Percentiles rank a stretch among this genome's conserved stretches.
These are phyloP conservation scores for Papiliotrema fonsecae DNA, from an alignment of 1,284 basidiomycete species.

Conservation along the genomic window DNA sequence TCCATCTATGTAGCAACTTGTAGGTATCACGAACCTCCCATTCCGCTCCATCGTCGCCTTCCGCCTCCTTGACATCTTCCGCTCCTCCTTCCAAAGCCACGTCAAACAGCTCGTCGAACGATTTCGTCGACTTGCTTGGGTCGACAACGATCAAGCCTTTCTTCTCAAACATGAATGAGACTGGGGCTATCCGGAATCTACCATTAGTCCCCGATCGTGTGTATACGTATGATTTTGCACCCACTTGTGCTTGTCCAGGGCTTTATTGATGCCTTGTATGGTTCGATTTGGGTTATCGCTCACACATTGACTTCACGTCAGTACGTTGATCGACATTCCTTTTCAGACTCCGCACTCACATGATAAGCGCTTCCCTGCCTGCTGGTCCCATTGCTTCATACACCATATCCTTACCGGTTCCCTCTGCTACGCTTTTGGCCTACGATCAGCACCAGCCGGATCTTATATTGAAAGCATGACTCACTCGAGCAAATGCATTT, in stretches of 20 bases:
- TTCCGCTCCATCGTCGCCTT: conserved; percentile 22
- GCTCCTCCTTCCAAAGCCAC: conserved; percentile 46
- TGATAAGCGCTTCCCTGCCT: conserved; percentile 65
- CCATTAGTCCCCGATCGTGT: not conserved
- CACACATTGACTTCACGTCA: conserved; percentile 4
- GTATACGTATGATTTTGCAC: no score
- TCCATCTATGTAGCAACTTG: not conserved
- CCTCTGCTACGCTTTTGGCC: conserved; percentile 31
- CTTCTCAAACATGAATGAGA: conserved; percentile 70
- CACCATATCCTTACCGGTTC: conserved; percentile 43
- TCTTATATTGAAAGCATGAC: conserved; percentile 6
- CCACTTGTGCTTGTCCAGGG: not conserved
- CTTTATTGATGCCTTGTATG: not conserved
- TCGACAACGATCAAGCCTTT: conserved; percentile 61
- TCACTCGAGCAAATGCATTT: conserved; percentile 62
- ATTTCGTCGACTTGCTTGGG: conserved; percentile 8
- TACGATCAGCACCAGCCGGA: conserved; percentile 1
- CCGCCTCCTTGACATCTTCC: conserved; percentile 50
- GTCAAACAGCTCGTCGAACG: conserved; percentile 46
- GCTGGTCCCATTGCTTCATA: conserved; percentile 67
- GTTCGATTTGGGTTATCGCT: conserved; percentile 3
- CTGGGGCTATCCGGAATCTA: conserved; percentile 51
- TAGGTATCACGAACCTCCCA: conserved; percentile 25
- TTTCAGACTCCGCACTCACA: conserved; percentile 55
- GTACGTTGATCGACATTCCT: not conserved